Base-by-base conservation (phyloP, 176 grass and related monocot genomes). In the Eragrostis nindensis region DNA sequence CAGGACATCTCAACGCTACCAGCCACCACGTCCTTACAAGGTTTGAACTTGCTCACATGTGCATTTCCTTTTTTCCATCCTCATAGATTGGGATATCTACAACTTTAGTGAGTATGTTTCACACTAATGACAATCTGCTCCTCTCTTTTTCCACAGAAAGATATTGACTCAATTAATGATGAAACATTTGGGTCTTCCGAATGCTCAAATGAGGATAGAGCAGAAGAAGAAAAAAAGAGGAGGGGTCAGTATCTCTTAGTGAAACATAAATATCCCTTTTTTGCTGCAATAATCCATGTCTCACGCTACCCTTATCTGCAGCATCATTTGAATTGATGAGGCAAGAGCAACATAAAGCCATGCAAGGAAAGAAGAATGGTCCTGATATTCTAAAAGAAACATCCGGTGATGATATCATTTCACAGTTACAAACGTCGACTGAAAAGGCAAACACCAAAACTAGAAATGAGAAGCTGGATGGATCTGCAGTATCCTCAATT, bases 311-410 rank as follows among this genome's bases (percentile, higher is more conserved):
- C 73, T 75, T 71, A 8, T 83, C 42, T 88, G 79, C 90, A 99
- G 97, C 81, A 56, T 99, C 97, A 32, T 99, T 99, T 88, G 97
- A 99, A 75, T 73, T 93, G 62, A 99, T 99, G 92, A 99, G 97
- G 81, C 93, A 99, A 84, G 93, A 99, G 80, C 97, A 96, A 74
- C 92, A 99, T 30, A 93, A 90, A 91, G 30, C 83, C 63, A 70
- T 99, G 56, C 93, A 91, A 78, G 97, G 93, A 82, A 95, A 96
- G 70, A 92, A 90, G 68, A 95, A 21, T 49, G 62, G 75, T 43
- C 82, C 85, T 80, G 78, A 85, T 71, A 42, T 29, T 75, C 43
- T 76, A 17, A 86, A 87, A 86, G 79, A 87, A 86, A 94, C n/a
- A 62, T 46, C 46, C 52, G 79, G 81, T 76, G 87, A 79, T 78